Conservation (phyloP, 2,329 filamentous ascomycete species). For the Penicillium nordicum region DNA sequence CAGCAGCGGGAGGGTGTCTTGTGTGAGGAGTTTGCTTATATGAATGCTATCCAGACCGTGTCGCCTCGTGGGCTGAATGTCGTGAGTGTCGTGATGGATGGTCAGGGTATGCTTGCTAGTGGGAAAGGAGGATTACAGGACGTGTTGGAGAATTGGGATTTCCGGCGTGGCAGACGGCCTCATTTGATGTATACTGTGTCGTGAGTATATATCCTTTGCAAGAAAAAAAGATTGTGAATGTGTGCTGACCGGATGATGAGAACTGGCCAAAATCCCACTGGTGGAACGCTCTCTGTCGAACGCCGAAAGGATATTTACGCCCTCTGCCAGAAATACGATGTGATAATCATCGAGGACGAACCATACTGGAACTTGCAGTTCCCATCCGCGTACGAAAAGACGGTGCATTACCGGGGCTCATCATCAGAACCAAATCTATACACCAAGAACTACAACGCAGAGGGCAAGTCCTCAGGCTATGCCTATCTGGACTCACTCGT, state of each 20-base stretch:
- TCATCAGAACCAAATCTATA: background rate
- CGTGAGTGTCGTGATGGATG: background rate
- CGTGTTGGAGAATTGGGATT: background rate
- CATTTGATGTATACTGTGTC: background rate
- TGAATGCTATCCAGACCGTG: background rate
- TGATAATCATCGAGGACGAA: background rate
- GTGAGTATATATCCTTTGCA: background rate
- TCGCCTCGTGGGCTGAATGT: background rate
- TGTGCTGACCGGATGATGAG: background rate
- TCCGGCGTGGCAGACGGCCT: background rate
- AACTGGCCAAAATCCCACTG: background rate
- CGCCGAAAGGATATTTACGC: background rate
- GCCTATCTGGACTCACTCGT: background rate
- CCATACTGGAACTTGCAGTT: background rate
- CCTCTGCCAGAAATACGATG: background rate
- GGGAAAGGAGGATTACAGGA: background rate
- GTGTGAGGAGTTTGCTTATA: background rate
- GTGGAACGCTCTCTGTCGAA: background rate
- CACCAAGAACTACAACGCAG: background rate
- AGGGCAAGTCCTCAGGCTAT: background rate
- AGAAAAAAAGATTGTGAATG: background rate
- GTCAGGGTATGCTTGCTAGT: background rate
- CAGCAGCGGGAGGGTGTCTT: background rate
- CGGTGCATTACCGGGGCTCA: background rate
- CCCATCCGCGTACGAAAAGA: background rate